Conservation (phyloP, 768 basidiomycete species). For the Boletus subparvulus region DNA sequence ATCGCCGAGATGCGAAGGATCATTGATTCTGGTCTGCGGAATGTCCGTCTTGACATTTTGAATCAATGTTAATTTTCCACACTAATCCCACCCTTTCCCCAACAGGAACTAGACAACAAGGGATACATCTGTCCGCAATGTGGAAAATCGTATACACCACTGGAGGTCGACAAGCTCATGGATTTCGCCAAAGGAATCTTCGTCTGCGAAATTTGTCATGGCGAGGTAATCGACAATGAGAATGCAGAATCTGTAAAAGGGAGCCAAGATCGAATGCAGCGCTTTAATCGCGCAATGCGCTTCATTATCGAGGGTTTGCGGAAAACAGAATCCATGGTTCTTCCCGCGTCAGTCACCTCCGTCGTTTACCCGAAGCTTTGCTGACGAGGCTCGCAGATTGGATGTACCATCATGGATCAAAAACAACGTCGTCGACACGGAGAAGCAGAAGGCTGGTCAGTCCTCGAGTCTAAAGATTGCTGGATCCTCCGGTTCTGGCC, state of each 20-base stretch:
- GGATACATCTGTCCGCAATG: slow-evolving; percentile 97
- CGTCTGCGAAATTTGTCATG: slow-evolving; percentile 84
- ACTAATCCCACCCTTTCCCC: background rate
- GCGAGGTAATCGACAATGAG: slow-evolving; percentile 89
- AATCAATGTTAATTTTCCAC: background rate
- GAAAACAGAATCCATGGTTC: slow-evolving; percentile 82
- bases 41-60: slow-evolving; percentile 49
- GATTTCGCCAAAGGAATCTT: slow-evolving; percentile 66
- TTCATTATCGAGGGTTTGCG: slow-evolving; percentile 85
- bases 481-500: slow-evolving; percentile 57
- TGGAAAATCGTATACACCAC: slow-evolving; percentile 75
- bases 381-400: slow-evolving; percentile 47
- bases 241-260: slow-evolving; percentile 81
- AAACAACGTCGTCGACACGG: slow-evolving; percentile 62
- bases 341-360: slow-evolving; percentile 65
- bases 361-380: background rate
- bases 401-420: slow-evolving; percentile 85
- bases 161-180: slow-evolving; percentile 84
- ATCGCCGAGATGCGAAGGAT: slow-evolving; percentile 88
- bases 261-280: slow-evolving; percentile 92
- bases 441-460: slow-evolving; percentile 55
- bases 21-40: slow-evolving; percentile 87
- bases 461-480: slow-evolving; percentile 68
- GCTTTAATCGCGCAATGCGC: slow-evolving; percentile 89
- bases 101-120: slow-evolving; percentile 91